These are phyloP conservation scores for Leucogyrophana mollusca DNA, from an alignment of 768 basidiomycete genomes.

Conservation along the genomic window DNA sequence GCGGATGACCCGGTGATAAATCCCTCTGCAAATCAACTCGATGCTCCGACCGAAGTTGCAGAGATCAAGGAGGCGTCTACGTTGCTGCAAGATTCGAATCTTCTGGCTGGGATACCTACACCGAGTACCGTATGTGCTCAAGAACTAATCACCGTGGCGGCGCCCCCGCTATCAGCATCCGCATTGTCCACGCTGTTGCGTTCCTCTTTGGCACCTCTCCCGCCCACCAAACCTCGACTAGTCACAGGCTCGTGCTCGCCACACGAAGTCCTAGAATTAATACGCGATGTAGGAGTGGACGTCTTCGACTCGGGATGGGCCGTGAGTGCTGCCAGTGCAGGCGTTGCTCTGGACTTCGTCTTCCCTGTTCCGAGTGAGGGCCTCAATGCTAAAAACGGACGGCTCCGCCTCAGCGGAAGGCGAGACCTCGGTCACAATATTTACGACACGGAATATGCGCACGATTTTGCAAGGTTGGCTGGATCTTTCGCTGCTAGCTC, in stretches of 20 bases:
- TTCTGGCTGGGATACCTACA: conserved; percentile 7
- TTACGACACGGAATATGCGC: conserved; percentile 54
- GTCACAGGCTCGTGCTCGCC: conserved; percentile 58
- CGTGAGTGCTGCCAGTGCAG: conserved; percentile 61
- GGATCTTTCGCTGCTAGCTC: conserved; percentile 28
- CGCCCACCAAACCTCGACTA: conserved; percentile 59
- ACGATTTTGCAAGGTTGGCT: conserved; percentile 60
- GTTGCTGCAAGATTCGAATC: conserved; percentile 14
- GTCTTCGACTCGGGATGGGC: conserved; percentile 77
- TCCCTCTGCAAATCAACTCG: no score
- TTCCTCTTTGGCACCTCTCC: conserved; percentile 58
- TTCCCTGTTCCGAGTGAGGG: conserved; percentile 50
- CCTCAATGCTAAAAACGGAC: neutral
- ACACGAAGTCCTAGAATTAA: conserved; percentile 71
- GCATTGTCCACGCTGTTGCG: conserved; percentile 44
- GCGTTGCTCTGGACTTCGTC: conserved; percentile 75
- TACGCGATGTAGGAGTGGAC: conserved; percentile 68
- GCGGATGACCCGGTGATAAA: no score
- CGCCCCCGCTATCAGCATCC: neutral
- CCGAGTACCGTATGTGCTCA: conserved; percentile 3
- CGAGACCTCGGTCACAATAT: conserved; percentile 70
- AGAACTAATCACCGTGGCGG: neutral
- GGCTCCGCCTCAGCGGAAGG: conserved; percentile 21
- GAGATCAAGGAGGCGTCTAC: conserved; percentile 9
- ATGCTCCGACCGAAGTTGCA: no score